phyloP scores from a whole-genome alignment of 352 stramenopile species.

The Pythium sp. region DNA sequence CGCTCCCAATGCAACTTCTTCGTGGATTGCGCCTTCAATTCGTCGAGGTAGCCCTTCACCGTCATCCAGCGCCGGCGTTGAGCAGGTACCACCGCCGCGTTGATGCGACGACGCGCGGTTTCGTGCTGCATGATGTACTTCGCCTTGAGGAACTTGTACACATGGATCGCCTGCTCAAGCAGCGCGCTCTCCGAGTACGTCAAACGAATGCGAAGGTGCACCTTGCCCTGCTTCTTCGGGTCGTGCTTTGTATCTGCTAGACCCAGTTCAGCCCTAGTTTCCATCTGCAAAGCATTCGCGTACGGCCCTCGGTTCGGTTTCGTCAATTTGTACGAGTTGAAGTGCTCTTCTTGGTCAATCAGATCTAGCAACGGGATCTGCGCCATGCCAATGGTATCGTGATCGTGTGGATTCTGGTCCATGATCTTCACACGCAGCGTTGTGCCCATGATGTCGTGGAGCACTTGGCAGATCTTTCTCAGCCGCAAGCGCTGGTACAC shows the following conservation, averaged over 20 bases:
- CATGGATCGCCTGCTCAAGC: conserved; percentile 56
- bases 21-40: conserved; percentile 37
- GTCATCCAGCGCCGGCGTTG: conserved; percentile 63
- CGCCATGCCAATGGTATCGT: conserved; percentile 52
- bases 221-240: conserved; percentile 27
- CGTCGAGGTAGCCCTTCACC: conserved; percentile 53
- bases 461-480: conserved; percentile 50
- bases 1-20: conserved; percentile 65
- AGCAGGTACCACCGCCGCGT: conserved; percentile 54
- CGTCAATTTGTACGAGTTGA: conserved; percentile 54
- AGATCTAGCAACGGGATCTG: conserved; percentile 67
- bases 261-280: conserved; percentile 7
- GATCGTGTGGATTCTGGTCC: conserved; percentile 43
- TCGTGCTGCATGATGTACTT: conserved; percentile 65
- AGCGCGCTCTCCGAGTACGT: conserved; percentile 58
- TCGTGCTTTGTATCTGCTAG: neutral
- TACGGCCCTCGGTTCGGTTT: conserved; percentile 23
- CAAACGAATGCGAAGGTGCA: conserved; percentile 46
- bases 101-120: conserved; percentile 47
- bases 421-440: conserved; percentile 56
- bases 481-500: conserved; percentile 56
- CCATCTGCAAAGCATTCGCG: conserved; percentile 6
- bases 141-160: conserved; percentile 63
- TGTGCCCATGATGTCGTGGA: conserved; percentile 63
- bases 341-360: conserved; percentile 56